These are phyloP conservation scores for Sugiyamaella floridensis DNA, from an alignment of 805 yeast species.

Conservation along the genomic window DNA sequence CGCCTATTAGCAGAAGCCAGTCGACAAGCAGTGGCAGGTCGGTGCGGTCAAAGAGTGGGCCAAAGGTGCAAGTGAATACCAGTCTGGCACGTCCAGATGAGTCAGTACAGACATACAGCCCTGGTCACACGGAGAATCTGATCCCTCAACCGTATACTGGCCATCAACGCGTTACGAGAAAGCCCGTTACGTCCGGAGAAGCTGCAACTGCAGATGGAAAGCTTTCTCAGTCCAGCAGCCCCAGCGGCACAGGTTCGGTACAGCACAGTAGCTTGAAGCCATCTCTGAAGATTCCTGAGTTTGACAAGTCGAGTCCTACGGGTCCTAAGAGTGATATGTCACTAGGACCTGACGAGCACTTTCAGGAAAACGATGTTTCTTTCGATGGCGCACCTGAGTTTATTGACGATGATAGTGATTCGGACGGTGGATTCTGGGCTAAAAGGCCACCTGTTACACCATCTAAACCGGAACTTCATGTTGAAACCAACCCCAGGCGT, in stretches of 20 bases:
- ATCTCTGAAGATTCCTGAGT: slow-evolving; percentile 10
- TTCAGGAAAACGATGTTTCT: slow-evolving; percentile 62
- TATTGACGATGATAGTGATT: slow-evolving; percentile 33
- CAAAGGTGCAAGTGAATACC: background rate
- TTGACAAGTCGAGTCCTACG: slow-evolving; percentile 2
- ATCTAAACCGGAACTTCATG: slow-evolving; percentile 8
- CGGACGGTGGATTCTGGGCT: slow-evolving; percentile 55
- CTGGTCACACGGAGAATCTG: slow-evolving; percentile 23
- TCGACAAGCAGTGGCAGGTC: slow-evolving; percentile 9
- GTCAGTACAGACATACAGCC: slow-evolving; percentile 18
- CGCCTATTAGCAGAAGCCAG: slow-evolving; percentile 26
- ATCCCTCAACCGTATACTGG: slow-evolving; percentile 26
- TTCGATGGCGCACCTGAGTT: slow-evolving; percentile 69
- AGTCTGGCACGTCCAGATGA: background rate
- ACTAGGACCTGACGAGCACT: slow-evolving; percentile 36
- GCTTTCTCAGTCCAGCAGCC: background rate
- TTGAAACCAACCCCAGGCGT: slow-evolving; percentile 6
- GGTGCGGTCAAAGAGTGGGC: background rate
- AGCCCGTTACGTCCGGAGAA: slow-evolving; percentile 14
- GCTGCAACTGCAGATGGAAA: background rate
- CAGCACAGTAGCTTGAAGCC: background rate
- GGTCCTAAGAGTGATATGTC: background rate
- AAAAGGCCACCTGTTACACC: slow-evolving; percentile 31
- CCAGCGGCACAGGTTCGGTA: background rate
- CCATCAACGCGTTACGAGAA: slow-evolving; percentile 21